These are phyloP conservation scores for Pouteria campechiana DNA, from an alignment of 179 eudicot species.

Conservation along the genomic window DNA sequence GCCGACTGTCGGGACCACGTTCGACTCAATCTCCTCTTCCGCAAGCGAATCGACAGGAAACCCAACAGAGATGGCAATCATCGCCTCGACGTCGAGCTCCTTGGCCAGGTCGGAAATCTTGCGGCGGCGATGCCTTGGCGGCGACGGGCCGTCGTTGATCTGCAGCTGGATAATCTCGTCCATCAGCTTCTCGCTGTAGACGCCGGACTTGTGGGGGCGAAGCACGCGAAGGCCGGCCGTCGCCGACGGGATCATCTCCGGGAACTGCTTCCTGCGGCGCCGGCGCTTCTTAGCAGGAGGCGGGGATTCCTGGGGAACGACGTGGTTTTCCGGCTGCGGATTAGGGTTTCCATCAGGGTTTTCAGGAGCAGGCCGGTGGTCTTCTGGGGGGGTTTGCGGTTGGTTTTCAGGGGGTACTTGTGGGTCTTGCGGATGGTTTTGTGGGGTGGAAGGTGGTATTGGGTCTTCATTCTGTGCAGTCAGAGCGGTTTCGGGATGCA, in stretches of 20 bases:
- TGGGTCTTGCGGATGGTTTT: no score
- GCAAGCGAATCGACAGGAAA: conserved; percentile 81
- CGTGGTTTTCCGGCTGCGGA: no score
- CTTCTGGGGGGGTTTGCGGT: no score
- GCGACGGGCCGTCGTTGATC: conserved; percentile 8
- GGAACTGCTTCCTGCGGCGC: conserved; percentile 62
- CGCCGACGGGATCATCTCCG: conserved; percentile 51
- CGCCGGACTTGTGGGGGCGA: conserved; percentile 38
- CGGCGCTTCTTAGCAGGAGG: conserved; percentile 34
- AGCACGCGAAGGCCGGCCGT: conserved; percentile 30
- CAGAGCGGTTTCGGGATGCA: no score
- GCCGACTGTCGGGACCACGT: conserved; percentile 41
- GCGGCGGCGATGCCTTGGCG: conserved; percentile 47
- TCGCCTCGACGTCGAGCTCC: conserved; percentile 59
- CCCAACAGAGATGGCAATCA: conserved; percentile 90
- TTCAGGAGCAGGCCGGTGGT: no score
- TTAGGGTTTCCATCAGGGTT: no score
- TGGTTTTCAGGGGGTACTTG: no score
- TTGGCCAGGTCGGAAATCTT: conserved; percentile 24
- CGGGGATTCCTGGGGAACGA: neutral
- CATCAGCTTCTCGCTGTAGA: conserved; percentile 2
- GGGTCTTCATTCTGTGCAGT: no score
- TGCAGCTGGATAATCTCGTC: conserved; percentile 13
- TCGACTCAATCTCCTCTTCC: conserved; percentile 74
- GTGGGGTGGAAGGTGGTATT: no score